Percentiles rank a stretch among this genome's conserved stretches.
Evolutionary conservation across 2,329 filamentous ascomycete genomes (phyloP).

Genomic region (Orbilia oligospora): DNA sequence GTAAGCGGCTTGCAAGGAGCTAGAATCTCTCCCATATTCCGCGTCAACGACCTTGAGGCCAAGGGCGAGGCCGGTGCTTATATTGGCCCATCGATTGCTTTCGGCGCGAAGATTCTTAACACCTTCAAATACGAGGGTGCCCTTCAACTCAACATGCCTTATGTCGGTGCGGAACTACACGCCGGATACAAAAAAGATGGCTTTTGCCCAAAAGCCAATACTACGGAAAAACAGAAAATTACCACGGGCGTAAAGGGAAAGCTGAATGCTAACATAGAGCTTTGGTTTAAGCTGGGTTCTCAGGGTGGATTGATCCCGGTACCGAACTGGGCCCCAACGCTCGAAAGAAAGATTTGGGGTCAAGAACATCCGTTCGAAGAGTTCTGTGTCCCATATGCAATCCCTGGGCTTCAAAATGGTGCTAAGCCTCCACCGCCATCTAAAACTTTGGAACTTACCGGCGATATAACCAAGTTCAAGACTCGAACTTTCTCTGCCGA

Average conservation of each 20-base stretch:
- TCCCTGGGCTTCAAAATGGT: slow-evolving; percentile 35
- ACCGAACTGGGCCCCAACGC: slow-evolving; percentile 22
- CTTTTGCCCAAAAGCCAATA: slow-evolving; percentile 29
- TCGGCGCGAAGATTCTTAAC: slow-evolving; percentile 63
- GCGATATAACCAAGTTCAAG: slow-evolving; percentile 8
- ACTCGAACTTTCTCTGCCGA: slow-evolving; percentile 20
- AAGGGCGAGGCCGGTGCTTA: slow-evolving; percentile 62
- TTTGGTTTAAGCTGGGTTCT: slow-evolving; percentile 40
- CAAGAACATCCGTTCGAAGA: slow-evolving; percentile 12
- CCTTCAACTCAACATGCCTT: slow-evolving; percentile 61
- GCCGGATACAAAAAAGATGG: slow-evolving; percentile 49
- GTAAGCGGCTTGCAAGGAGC: slow-evolving; percentile 63
- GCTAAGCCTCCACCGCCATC: not conserved
- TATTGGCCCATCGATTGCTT: slow-evolving; percentile 62
- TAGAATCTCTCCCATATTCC: slow-evolving; percentile 63
- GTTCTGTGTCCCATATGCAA: slow-evolving; percentile 25
- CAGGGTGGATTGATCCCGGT: not conserved
- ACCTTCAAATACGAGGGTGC: slow-evolving; percentile 60
- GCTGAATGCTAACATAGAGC: slow-evolving; percentile 14
- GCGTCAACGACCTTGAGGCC: slow-evolving; percentile 62
- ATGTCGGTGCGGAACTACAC: slow-evolving; percentile 47
- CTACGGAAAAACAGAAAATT: slow-evolving; percentile 7
- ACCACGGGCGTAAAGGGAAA: slow-evolving; percentile 30
- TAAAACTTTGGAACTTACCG: slow-evolving; percentile 19
- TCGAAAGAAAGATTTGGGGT: slow-evolving; percentile 45